A percentile compares a stretch with the other conserved stretches of the same genome.
Conservation (phyloP, 2,329 filamentous ascomycete species). For the Colletotrichum echinochloae region DNA sequence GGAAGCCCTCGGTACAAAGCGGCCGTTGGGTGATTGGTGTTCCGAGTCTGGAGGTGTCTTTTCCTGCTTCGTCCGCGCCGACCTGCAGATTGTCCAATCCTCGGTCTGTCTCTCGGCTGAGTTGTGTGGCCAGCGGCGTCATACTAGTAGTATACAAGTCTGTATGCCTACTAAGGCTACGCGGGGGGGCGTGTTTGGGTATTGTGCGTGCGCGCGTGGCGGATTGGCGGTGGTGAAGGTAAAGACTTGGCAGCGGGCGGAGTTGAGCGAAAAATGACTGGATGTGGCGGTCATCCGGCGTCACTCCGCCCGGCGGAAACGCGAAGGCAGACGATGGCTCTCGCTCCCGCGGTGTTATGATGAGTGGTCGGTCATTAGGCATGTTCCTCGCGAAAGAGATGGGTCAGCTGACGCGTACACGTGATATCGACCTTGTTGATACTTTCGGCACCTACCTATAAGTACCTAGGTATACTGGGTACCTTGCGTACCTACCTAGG, state of each 20-base stretch:
- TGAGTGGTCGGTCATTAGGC: neutral
- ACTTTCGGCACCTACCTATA: no score
- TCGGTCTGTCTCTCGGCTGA: neutral
- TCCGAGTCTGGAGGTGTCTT: slow-evolving; percentile 3
- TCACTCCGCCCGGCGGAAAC: slow-evolving; percentile 39
- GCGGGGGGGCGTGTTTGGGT: neutral
- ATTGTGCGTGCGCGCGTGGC: slow-evolving; percentile 4
- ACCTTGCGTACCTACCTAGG: no score
- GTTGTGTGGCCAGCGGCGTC: neutral
- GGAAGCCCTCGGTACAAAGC: slow-evolving; percentile 1
- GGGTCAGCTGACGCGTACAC: slow-evolving; percentile 36
- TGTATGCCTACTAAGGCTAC: neutral
- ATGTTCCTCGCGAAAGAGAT: slow-evolving; percentile 2
- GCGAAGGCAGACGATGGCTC: neutral
- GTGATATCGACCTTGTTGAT: slow-evolving; percentile 34
- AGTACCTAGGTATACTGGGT: no score
- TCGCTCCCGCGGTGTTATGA: neutral
- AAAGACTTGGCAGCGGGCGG: slow-evolving; percentile 24
- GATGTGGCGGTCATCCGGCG: slow-evolving; percentile 30
- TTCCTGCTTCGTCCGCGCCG: neutral
- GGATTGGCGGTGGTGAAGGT: neutral
- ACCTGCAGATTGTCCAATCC: neutral
- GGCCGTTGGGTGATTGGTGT: slow-evolving; percentile 2
- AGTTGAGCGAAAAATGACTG: slow-evolving; percentile 26
- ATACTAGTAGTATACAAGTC: neutral